Percentiles rank a stretch among this genome's conserved stretches.
phyloP scores from a whole-genome alignment of 1,139 yeast genomes.

The Yamadazyma atmosphaerica region DNA sequence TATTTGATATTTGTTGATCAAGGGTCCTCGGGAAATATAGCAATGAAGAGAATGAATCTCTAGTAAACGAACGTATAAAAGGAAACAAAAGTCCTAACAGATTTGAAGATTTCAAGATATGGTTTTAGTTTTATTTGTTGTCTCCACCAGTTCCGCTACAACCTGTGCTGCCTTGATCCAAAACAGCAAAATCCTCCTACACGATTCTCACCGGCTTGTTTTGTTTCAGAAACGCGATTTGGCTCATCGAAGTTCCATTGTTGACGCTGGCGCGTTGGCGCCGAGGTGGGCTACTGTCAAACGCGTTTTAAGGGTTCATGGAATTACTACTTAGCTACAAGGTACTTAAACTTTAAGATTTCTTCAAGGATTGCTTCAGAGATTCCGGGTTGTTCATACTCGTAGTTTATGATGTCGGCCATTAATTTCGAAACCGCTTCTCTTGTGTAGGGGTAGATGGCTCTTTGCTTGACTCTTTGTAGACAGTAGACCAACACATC shows the following conservation, averaged over 20 bases:
- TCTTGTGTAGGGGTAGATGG: conserved; percentile 47
- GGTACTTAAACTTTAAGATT: conserved; percentile 16
- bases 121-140: too few relatives aligned
- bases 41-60: too few relatives aligned
- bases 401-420: conserved; percentile 40
- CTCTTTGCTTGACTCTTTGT: conserved; percentile 47
- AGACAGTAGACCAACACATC: conserved; percentile 23
- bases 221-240: not conserved
- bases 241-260: not conserved
- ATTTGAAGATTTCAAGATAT: too few relatives aligned
- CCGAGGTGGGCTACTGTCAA: not conserved
- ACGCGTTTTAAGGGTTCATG: not conserved
- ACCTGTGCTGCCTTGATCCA: too few relatives aligned
- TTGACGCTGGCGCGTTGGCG: not conserved
- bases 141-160: too few relatives aligned
- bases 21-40: too few relatives aligned
- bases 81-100: too few relatives aligned
- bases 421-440: conserved; percentile 42
- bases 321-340: conserved; percentile 15
- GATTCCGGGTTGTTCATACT: conserved; percentile 59
- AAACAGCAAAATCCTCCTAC: not conserved
- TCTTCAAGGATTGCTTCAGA: conserved; percentile 68
- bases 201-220: not conserved
- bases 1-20: too few relatives aligned
- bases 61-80: too few relatives aligned